A percentile compares a stretch with the other conserved stretches of the same genome.
Conservation (phyloP, 2,329 filamentous ascomycete species). For the Lachnellula cervina region DNA sequence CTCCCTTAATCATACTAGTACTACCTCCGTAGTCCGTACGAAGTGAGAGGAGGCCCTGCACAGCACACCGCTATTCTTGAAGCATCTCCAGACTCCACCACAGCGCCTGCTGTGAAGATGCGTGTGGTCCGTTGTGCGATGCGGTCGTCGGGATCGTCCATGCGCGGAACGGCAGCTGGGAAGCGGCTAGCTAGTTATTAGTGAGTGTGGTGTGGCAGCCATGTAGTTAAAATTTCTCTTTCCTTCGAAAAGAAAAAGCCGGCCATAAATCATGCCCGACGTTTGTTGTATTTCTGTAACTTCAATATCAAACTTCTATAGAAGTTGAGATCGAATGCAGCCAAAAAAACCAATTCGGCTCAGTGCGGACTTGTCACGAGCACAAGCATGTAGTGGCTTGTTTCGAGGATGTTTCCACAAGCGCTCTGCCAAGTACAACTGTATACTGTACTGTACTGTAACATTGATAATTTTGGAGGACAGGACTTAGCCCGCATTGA, state of each 20-base stretch:
- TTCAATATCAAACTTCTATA: too few relatives aligned
- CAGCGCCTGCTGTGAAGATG: not conserved
- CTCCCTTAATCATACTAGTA: not conserved
- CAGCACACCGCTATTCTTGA: conserved; percentile 2
- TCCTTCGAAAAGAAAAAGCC: not conserved
- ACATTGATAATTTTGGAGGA: not conserved
- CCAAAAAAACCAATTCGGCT: not conserved
- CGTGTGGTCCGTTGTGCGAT: not conserved
- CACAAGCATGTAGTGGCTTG: not conserved
- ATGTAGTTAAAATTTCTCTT: not conserved
- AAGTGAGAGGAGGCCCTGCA: not conserved
- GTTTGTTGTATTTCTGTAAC: too few relatives aligned
- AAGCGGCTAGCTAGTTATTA: not conserved
- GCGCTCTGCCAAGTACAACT: not conserved
- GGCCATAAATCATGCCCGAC: too few relatives aligned
- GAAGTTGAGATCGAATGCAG: not conserved
- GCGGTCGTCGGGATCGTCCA: not conserved
- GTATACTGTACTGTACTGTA: not conserved
- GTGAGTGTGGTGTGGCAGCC: too few relatives aligned
- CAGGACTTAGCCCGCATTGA: not conserved
- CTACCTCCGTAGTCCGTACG: too few relatives aligned
- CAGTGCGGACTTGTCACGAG: not conserved
- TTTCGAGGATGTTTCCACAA: not conserved
- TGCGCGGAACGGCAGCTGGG: not conserved
- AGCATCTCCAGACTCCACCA: not conserved